Conservation (phyloP, 2,329 filamentous ascomycete genomes). For the Domatiomyces globalis region DNA sequence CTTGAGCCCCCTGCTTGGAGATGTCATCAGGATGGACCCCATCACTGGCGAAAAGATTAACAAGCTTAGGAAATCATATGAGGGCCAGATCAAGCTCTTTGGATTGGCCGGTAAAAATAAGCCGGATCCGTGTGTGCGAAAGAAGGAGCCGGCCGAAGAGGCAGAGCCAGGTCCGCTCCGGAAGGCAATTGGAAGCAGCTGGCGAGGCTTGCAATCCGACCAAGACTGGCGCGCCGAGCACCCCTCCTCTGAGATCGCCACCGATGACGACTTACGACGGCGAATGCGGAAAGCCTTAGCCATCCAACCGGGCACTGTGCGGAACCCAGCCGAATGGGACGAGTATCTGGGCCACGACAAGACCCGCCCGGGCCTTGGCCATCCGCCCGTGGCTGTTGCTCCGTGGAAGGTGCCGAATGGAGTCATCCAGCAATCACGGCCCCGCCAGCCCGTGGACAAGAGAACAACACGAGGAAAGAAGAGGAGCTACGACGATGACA, state of each 20-base stretch:
- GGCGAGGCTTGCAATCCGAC: slow-evolving; percentile 33
- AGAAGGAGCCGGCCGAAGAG: slow-evolving; percentile 11
- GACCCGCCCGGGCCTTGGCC: slow-evolving; percentile 23
- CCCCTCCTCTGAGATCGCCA: slow-evolving; percentile 32
- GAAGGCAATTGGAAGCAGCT: slow-evolving; percentile 19
- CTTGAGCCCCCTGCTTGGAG: slow-evolving; percentile 41
- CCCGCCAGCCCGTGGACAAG: slow-evolving; percentile 23
- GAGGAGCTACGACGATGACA: slow-evolving; percentile 36
- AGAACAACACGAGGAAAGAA: slow-evolving; percentile 36
- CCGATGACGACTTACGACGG: slow-evolving; percentile 27
- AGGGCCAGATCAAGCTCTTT: slow-evolving; percentile 36
- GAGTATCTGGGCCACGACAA: slow-evolving; percentile 36
- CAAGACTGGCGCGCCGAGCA: slow-evolving; percentile 39
- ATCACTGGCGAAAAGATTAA: slow-evolving; percentile 52
- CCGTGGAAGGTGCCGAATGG: slow-evolving; percentile 14
- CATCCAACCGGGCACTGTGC: slow-evolving; percentile 32
- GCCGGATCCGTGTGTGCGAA: slow-evolving; percentile 12
- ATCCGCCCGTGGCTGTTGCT: slow-evolving; percentile 18
- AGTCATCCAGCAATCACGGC: slow-evolving; percentile 6
- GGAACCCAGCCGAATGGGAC: slow-evolving; percentile 36
- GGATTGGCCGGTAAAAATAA: slow-evolving; percentile 36
- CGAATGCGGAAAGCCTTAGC: slow-evolving; percentile 34
- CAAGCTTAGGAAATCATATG: slow-evolving; percentile 43
- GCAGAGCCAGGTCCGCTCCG: slow-evolving; percentile 22
- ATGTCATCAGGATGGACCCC: slow-evolving; percentile 46